Evolutionary conservation across 2,329 filamentous ascomycete species (phyloP).

Genomic region (Ascochyta fabae): DNA sequence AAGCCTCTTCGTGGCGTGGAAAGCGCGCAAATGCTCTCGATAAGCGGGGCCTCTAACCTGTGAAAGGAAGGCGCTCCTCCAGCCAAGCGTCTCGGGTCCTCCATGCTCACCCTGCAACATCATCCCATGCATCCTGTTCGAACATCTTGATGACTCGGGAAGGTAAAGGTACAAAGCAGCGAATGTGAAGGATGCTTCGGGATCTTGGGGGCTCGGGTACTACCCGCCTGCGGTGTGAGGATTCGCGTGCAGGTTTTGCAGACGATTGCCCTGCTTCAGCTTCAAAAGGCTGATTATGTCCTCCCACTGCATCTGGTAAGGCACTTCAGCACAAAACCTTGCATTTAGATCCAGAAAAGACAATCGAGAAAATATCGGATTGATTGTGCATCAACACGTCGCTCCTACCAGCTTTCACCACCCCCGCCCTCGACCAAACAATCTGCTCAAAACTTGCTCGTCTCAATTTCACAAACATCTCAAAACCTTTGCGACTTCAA

Average conservation of each 20-base stretch:
- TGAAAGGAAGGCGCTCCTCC: conserved; percentile 17
- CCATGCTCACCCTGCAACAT: neutral
- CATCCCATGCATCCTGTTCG: neutral
- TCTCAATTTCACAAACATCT: neutral
- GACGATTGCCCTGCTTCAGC: neutral
- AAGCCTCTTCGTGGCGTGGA: conserved; percentile 15
- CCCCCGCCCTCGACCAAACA: conserved; percentile 1
- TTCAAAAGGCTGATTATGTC: neutral
- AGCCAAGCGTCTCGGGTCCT: conserved; percentile 5
- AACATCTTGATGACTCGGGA: neutral
- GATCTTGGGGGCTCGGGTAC: conserved; percentile 7
- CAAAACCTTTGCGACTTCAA: neutral
- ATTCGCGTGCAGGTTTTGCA: conserved; percentile 14
- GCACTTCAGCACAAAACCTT: neutral
- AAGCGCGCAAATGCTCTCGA: conserved; percentile 32
- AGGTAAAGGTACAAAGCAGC: neutral
- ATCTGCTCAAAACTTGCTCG: conserved; percentile 23
- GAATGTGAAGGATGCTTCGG: neutral
- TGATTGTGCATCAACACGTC: conserved; percentile 5
- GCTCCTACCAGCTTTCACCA: conserved; percentile 8
- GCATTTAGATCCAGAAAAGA: neutral
- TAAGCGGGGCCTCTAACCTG: conserved; percentile 18
- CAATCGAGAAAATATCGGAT: neutral
- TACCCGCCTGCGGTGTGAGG: conserved; percentile 15
- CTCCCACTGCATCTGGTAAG: neutral